Evolutionary conservation across 768 basidiomycete genomes (phyloP), one percentile per base, ranked within the genome.

Genomic region (Phylloporus scabripes): DNA sequence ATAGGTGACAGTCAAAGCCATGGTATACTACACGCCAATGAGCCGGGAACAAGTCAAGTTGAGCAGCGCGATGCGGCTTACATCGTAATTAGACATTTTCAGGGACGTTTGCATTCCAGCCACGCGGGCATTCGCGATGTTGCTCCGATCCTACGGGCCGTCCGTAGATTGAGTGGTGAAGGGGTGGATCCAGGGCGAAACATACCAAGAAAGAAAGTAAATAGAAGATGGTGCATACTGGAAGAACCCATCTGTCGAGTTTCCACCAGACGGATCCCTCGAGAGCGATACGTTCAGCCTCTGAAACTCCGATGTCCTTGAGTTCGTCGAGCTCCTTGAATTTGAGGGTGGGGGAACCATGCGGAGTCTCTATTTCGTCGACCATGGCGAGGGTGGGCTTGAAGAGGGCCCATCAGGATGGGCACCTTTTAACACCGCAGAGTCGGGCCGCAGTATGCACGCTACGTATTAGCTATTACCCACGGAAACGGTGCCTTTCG

Each of bases 91-190:
- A 1, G 59, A 41, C 17, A 61, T 49, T 3, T 34, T 63, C 44
- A 83, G 61, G 49, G 77, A 73, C n/a, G 67, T 73, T 57, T 81
- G 79, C 51, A 84, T 59, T 10, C 82, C 82, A 9, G 81, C 82
- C 6, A 82, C 72, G n/a, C 75, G 72, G 36, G 81, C 82, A 52
- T 82, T 83, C 24, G 74, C 74, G 33, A 82, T 67, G 55, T 82
- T 81, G 39, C 56, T 67, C 18, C 60, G 56, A 45, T 77, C 46
- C 79, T 66, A 52, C 21, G 12, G 20, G 29, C 37, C 21, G 9
- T 18, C 21, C 11, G 15, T 9, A 42, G 26, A 17, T 12, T 51
- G 37, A 42, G 41, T 1, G 10, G 17, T 42, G 29, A 23, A 17
- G 10, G 24, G 42, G 7, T 2, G 18, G 28, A 23, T 14, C 29